Percentiles rank a stretch among this genome's conserved stretches.
These are phyloP conservation scores for Phaeolepiota aurea DNA, from an alignment of 768 basidiomycete species.

Conservation along the genomic window DNA sequence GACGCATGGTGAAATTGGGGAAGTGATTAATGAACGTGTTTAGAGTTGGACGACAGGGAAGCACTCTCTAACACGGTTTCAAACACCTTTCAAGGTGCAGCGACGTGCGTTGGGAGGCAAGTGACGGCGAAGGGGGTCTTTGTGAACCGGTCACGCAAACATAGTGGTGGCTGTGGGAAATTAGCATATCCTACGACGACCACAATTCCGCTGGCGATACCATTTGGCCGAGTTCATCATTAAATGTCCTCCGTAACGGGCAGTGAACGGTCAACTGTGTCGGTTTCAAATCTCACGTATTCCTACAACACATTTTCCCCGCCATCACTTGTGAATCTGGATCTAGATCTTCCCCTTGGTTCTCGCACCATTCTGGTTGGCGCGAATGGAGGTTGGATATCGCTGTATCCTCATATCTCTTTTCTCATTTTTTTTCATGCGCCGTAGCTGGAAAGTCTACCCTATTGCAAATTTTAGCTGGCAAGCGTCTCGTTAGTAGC, in stretches of 20 bases:
- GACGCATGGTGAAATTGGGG: slow-evolving; percentile 23
- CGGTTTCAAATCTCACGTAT: slow-evolving; percentile 51
- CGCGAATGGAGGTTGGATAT: slow-evolving; percentile 78
- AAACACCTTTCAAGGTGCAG: no score
- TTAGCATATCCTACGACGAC: no score
- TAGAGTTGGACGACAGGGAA: slow-evolving; percentile 13
- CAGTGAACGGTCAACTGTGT: no score
- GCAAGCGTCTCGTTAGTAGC: slow-evolving; percentile 68
- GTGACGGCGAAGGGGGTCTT: slow-evolving; percentile 11
- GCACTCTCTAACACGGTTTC: no score
- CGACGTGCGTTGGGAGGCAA: slow-evolving; percentile 4
- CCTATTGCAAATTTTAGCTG: slow-evolving; percentile 86
- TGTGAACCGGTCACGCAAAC: neutral
- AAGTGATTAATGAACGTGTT: slow-evolving; percentile 19
- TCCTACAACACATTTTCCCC: slow-evolving; percentile 30
- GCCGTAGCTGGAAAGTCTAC: slow-evolving; percentile 87
- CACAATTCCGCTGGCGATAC: no score
- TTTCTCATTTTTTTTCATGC: slow-evolving; percentile 6
- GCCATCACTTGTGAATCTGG: slow-evolving; percentile 57
- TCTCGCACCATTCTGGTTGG: slow-evolving; percentile 84
- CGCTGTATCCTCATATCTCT: slow-evolving; percentile 4
- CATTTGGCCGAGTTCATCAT: no score
- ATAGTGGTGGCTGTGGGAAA: neutral
- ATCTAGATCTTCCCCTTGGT: slow-evolving; percentile 60
- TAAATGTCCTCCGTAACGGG: no score